Evolutionary conservation across 805 yeast genomes (phyloP).

Genomic region (Saccharomycopsis fermentans): DNA sequence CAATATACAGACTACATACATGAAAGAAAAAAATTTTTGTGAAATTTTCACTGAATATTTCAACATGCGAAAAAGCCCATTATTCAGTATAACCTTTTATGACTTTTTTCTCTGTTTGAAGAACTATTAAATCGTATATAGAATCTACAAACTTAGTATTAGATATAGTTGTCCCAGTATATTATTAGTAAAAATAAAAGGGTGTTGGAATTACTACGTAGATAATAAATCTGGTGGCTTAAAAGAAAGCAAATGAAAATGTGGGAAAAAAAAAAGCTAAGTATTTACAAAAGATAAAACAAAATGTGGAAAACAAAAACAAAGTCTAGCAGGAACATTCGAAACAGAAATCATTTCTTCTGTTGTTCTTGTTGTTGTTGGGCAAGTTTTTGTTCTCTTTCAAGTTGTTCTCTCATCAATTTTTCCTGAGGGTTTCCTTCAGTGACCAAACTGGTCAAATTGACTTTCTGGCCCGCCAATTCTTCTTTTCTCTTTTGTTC

Average conservation of each 20-base stretch:
- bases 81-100: background rate
- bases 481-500: constrained; percentile 44
- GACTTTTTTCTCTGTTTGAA: no score
- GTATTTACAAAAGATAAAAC: background rate
- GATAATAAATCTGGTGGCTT: background rate
- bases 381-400: background rate
- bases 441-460: constrained; percentile 55
- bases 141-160: no score
- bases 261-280: no score
- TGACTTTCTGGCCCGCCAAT: constrained; percentile 55
- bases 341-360: background rate
- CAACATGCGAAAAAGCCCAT: background rate
- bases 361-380: background rate
- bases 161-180: background rate
- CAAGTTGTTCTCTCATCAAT: constrained; percentile 1
- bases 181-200: background rate
- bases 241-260: background rate
- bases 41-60: background rate
- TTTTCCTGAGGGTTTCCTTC: constrained; percentile 34
- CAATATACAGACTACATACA: background rate
- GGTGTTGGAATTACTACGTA: background rate
- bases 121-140: no score
- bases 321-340: no score
- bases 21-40: background rate
- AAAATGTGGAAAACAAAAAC: background rate